phyloP scores from a whole-genome alignment of 2,329 filamentous ascomycete genomes.

The Xylariaceae sp. region DNA sequence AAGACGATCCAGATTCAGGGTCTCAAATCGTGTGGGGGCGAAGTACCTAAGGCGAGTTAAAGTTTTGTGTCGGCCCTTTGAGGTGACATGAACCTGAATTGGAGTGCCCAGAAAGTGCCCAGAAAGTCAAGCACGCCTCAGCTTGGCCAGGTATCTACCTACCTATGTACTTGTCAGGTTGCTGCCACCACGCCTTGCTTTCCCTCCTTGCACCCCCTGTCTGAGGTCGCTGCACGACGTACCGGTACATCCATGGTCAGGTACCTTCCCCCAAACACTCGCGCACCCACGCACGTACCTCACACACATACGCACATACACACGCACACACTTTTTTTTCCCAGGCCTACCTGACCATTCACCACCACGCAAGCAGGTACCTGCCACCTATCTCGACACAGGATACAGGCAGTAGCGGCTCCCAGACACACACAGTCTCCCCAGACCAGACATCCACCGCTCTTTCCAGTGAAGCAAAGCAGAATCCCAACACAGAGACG shows the following conservation, averaged over 20 bases:
- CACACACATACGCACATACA: background rate
- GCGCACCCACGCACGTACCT: background rate
- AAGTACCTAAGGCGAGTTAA: background rate
- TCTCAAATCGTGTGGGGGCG: slow-evolving; percentile 11
- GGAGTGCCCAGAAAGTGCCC: no score
- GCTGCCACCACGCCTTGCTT: background rate
- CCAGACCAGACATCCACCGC: slow-evolving; percentile 21
- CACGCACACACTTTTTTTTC: background rate
- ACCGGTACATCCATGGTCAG: background rate
- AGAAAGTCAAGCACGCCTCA: no score
- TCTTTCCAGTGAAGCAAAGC: slow-evolving; percentile 25
- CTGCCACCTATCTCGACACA: background rate
- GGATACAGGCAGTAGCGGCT: slow-evolving; percentile 1
- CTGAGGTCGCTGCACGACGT: background rate
- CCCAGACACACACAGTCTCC: background rate
- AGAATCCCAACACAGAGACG: slow-evolving; percentile 12
- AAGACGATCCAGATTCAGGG: slow-evolving; percentile 17
- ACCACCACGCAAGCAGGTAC: background rate
- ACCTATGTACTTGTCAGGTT: no score
- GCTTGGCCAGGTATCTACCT: no score
- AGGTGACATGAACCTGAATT: background rate
- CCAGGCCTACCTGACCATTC: background rate
- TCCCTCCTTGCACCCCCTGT: background rate
- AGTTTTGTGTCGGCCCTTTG: slow-evolving; percentile 12
- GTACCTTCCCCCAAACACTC: background rate